Evolutionary conservation across 2,329 filamentous ascomycete genomes (phyloP).

Genomic region (Clarireedia sp.): DNA sequence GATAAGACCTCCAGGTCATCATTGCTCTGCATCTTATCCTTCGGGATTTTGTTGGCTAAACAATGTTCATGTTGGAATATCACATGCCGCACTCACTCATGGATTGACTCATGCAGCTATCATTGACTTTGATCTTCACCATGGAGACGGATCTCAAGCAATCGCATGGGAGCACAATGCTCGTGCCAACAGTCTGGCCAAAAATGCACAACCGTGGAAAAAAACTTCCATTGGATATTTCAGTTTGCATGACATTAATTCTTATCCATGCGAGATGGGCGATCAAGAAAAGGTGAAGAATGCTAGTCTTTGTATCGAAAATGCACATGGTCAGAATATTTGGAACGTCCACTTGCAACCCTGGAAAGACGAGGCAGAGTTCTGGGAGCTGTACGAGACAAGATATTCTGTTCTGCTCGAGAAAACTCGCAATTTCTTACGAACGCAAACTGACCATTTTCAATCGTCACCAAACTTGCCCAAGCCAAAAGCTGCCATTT

Average conservation of each 20-base stretch:
- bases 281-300: slow-evolving; percentile 89
- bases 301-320: slow-evolving; percentile 88
- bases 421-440: slow-evolving; percentile 74
- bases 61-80: slow-evolving; percentile 94
- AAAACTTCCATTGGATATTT: slow-evolving; percentile 91
- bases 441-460: slow-evolving; percentile 60
- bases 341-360: slow-evolving; percentile 93
- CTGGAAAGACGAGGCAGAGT: slow-evolving; percentile 76
- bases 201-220: slow-evolving; percentile 68
- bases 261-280: slow-evolving; percentile 91
- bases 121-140: slow-evolving; percentile 57
- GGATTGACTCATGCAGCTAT: slow-evolving; percentile 90
- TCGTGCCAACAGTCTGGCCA: slow-evolving; percentile 53
- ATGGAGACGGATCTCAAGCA: slow-evolving; percentile 90
- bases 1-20: slow-evolving; percentile 87
- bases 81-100: slow-evolving; percentile 76
- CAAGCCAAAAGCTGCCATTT: slow-evolving; percentile 75
- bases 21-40: slow-evolving; percentile 81
- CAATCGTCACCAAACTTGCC: slow-evolving; percentile 47
- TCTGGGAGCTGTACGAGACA: slow-evolving; percentile 79
- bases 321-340: slow-evolving; percentile 84
- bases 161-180: slow-evolving; percentile 89
- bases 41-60: slow-evolving; percentile 99
- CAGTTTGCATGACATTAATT: slow-evolving; percentile 96
- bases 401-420: slow-evolving; percentile 71